Evolutionary conservation across 768 basidiomycete species (phyloP), one percentile per base, ranked within the genome.

Genomic region (Cyathus striatus): DNA sequence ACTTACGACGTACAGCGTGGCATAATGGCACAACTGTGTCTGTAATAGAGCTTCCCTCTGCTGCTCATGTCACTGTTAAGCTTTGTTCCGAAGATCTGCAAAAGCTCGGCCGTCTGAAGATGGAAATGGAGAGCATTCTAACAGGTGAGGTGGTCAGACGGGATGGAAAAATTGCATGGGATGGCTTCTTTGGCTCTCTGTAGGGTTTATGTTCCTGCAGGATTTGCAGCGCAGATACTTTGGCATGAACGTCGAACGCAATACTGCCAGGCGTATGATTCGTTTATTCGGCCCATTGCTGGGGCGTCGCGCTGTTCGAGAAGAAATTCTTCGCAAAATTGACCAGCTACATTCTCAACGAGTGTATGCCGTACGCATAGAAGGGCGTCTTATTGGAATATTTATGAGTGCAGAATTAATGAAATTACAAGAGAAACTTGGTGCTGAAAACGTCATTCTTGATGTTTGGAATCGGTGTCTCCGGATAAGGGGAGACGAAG

Each of bases 131-230:
- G 53, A 67, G 66, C n/a, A 63, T 83, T 9, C 53, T 83, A 0
- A 73, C 69, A 2, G 86, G 87, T 1, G 82, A 89, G 48, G 61
- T 72, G 2, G 56, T 86, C 24, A 67, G 60, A 21, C 51, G 73
- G 14, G 69, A 78, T 35, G 76, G 72, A 22, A 72, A 73, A 30
- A 61, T 69, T 1, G 62, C 75, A 6, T 90, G 86, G 86, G 81
- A 89, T 45, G 63, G 68, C 3, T 88, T 77, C 58, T 82, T 90
- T 46, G 53, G 54, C 17, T 48, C 65, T 3, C 44, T 0, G 59
- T 59, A 5, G 84, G 84, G 0, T 30, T 37, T 0, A 17, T 12
- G 0, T 87, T 73, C 54, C 41, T 90, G 37, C 50, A 62, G 1
- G 55, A 64, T 1, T 42, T 88, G 9, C 66, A 77, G 42, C 46